phyloP scores from a whole-genome alignment of 2,329 filamentous ascomycete genomes.

The Cercospora sp. region DNA sequence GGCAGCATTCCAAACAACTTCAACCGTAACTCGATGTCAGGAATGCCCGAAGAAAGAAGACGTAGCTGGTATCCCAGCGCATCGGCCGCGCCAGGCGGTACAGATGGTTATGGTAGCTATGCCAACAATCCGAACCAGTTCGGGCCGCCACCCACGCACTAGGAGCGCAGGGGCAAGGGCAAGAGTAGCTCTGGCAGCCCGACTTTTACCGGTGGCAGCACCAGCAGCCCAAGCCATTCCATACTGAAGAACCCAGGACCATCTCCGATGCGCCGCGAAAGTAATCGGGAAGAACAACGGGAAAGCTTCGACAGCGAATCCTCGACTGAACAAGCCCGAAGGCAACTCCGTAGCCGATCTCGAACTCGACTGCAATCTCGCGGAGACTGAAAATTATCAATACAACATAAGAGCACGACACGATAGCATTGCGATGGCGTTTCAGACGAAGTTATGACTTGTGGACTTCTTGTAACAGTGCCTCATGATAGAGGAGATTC shows the following conservation, averaged over 20 bases:
- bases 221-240: constrained; percentile 13
- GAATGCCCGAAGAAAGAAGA: constrained; percentile 24
- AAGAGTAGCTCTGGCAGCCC: constrained; percentile 4
- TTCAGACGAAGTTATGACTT: neutral
- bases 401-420: neutral
- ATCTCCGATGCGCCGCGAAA: constrained; percentile 11
- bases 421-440: neutral
- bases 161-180: constrained; percentile 17
- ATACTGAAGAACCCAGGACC: constrained; percentile 19
- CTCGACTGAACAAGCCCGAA: constrained; percentile 16
- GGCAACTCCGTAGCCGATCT: constrained; percentile 16
- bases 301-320: constrained; percentile 20
- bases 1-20: constrained; percentile 13
- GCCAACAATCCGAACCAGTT: constrained; percentile 19
- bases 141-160: constrained; percentile 24
- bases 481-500: neutral
- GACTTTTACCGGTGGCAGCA: neutral
- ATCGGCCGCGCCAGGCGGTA: constrained; percentile 21
- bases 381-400: neutral
- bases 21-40: constrained; percentile 11
- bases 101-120: constrained; percentile 32
- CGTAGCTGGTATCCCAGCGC: constrained; percentile 29
- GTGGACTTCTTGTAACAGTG: neutral
- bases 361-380: constrained; percentile 9
- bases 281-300: constrained; percentile 13